These are phyloP conservation scores for Eragrostis nindensis DNA, from an alignment of 176 grass and related monocot genomes.

Conservation along the genomic window DNA sequence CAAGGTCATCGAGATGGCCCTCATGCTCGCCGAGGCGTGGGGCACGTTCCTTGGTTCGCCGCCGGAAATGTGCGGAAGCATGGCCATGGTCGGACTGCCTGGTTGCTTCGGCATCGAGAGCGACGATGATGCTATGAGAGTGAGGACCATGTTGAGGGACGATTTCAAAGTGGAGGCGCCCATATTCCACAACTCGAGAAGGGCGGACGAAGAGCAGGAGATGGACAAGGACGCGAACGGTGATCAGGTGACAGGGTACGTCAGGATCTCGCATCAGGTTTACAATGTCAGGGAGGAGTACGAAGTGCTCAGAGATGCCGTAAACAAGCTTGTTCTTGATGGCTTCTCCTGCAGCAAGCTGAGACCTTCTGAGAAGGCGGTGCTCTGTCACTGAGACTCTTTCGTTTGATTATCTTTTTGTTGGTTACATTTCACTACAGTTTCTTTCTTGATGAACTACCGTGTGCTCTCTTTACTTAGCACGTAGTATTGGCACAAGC, in stretches of 20 bases:
- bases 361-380: constrained; percentile 42
- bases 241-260: constrained; percentile 68
- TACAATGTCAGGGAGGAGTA: constrained; percentile 95
- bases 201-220: constrained; percentile 35
- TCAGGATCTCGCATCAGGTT: constrained; percentile 91
- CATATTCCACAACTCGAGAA: constrained; percentile 76
- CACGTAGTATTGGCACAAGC: background rate
- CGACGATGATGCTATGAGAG: constrained; percentile 66
- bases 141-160: constrained; percentile 66
- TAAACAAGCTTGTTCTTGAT: constrained; percentile 81
- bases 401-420: background rate
- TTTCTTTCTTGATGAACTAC: too few relatives aligned
- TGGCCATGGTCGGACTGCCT: constrained; percentile 93
- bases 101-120: constrained; percentile 55
- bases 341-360: constrained; percentile 75
- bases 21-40: constrained; percentile 84
- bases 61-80: constrained; percentile 79
- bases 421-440: background rate
- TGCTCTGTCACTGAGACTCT: constrained; percentile 24
- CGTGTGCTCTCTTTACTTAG: background rate
- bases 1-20: constrained; percentile 88
- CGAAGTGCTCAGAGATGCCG: constrained; percentile 65
- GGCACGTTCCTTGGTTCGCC: constrained; percentile 82
- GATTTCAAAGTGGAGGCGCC: constrained; percentile 87
- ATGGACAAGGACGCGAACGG: constrained; percentile 33